Base-by-base conservation (phyloP, 108 stramenopile genomes). In the Parietichytrium sp. region DNA sequence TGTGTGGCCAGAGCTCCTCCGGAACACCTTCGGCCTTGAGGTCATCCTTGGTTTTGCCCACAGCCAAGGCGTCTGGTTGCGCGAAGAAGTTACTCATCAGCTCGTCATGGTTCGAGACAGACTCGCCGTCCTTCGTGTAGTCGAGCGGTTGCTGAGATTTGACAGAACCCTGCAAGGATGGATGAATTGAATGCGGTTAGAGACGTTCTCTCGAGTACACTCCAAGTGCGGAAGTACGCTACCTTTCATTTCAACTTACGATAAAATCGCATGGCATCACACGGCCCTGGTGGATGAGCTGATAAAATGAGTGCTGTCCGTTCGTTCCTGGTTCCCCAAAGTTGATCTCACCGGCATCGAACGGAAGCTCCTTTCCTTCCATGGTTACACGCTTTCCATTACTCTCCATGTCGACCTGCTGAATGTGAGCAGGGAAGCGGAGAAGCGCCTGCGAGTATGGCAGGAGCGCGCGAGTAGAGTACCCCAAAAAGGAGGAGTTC, bases 41-140 rank as follows among this genome's bases (percentile, higher is more conserved):
- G 49, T 96, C 93, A n/a, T 95, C 94, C 6, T 85, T 89, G 23
- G 93, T 86, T 81, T 89, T 87, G 52, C 97, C 97, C 53, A 91
- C 90, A 4, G 97, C 98, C 16, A 99, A 81, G 0, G 97, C 98
- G 88, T 99, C 98, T 8, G 98, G 97, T 85, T 99, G 98, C 4
- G 98, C 98, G 86, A 99, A 99, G 84, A 99, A 99, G 88, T 99
- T 99, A 81, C 92, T 87, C 98, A 99, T 99, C 30, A 99, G 90
- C 87, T 99, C 98, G 84, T 99, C 98, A 85, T 99, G 98, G 55
- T 95, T 95, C 49, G 93, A 89, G n/a, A 98, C 87, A 16, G 83
- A 80, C 86, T 99, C 98, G 29, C 91, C 95, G 79, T 95, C 93
- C 54, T 93, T 88, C 20, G 91, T 84, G 29, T 93, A 82, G 78